Conservation (phyloP, 306 rosid genomes). For the Mucuna pruriens region DNA sequence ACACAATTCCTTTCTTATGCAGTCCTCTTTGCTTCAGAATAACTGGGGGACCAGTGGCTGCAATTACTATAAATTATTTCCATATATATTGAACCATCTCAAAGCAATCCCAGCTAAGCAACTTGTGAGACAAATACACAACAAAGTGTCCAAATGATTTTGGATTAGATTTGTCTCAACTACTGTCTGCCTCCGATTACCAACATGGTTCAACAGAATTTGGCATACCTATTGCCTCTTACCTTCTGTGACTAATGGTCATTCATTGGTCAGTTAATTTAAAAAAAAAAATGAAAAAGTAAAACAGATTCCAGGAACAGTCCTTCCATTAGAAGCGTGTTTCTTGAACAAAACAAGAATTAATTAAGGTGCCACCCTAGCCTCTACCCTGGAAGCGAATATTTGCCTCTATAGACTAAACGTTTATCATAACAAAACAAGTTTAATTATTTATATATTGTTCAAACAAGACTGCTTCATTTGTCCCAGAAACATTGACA, state of each 20-base stretch:
- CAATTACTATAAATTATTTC: slow-evolving; percentile 33
- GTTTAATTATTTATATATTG: slow-evolving; percentile 11
- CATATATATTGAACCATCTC: slow-evolving; percentile 19
- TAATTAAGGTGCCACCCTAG: slow-evolving; percentile 32
- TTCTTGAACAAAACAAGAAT: slow-evolving; percentile 29
- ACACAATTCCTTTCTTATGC: slow-evolving; percentile 46
- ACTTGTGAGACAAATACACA: slow-evolving; percentile 45
- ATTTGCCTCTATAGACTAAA: slow-evolving; percentile 32
- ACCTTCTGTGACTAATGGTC: slow-evolving; percentile 12
- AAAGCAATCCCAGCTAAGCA: slow-evolving; percentile 52
- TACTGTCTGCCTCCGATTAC: slow-evolving; percentile 54
- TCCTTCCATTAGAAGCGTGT: slow-evolving; percentile 21
- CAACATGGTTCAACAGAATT: slow-evolving; percentile 38
- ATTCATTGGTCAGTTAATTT: not conserved
- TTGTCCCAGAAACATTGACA: slow-evolving; percentile 44
- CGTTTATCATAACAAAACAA: slow-evolving; percentile 37
- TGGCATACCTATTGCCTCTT: slow-evolving; percentile 29
- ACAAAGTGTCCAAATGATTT: slow-evolving; percentile 46
- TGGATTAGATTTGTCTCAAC: slow-evolving; percentile 71
- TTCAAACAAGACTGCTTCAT: slow-evolving; percentile 35
- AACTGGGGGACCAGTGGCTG: slow-evolving; percentile 37
- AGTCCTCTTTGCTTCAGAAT: slow-evolving; percentile 35
- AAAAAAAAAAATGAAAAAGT: not conserved
- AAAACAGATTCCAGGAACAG: not conserved
- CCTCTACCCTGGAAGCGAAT: slow-evolving; percentile 42